A percentile compares a stretch with the other conserved stretches of the same genome.
These are phyloP conservation scores for Porogramme epimiltina DNA, from an alignment of 1,284 basidiomycete genomes.

Conservation along the genomic window DNA sequence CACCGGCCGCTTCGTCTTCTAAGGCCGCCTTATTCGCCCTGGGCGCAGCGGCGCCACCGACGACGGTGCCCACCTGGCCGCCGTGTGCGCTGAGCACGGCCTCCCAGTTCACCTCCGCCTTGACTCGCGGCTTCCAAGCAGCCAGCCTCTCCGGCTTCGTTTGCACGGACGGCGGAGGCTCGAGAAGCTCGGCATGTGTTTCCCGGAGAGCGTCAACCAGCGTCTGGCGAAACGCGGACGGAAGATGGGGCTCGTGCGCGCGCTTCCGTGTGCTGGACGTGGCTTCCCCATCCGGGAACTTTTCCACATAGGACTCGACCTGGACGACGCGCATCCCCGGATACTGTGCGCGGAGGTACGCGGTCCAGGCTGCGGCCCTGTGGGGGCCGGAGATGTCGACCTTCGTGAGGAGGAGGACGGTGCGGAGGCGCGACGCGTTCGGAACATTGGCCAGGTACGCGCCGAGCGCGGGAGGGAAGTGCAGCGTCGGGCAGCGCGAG, in stretches of 20 bases:
- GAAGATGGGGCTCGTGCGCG: constrained; percentile 67
- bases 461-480: constrained; percentile 62
- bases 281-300: constrained; percentile 32
- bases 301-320: constrained; percentile 73
- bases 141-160: constrained; percentile 54
- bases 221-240: constrained; percentile 54
- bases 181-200: constrained; percentile 68
- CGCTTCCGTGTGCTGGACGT: constrained; percentile 33
- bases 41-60: constrained; percentile 43
- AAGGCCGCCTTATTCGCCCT: constrained; percentile 24
- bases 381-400: constrained; percentile 56
- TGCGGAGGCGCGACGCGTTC: constrained; percentile 43
- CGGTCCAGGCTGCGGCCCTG: constrained; percentile 63
- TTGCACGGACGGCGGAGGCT: constrained; percentile 65
- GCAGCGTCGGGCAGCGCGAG: constrained; percentile 79
- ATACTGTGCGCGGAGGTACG: constrained; percentile 60
- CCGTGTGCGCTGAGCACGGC: constrained; percentile 48
- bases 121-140: constrained; percentile 70
- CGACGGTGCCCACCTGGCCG: constrained; percentile 42
- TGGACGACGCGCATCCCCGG: constrained; percentile 63
- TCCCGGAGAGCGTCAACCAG: constrained; percentile 70
- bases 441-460: constrained; percentile 42
- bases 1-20: constrained; percentile 16
- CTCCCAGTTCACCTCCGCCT: constrained; percentile 75
- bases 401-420: constrained; percentile 86